phyloP scores from a whole-genome alignment of 306 rosid species.

The Malus asiatica region DNA sequence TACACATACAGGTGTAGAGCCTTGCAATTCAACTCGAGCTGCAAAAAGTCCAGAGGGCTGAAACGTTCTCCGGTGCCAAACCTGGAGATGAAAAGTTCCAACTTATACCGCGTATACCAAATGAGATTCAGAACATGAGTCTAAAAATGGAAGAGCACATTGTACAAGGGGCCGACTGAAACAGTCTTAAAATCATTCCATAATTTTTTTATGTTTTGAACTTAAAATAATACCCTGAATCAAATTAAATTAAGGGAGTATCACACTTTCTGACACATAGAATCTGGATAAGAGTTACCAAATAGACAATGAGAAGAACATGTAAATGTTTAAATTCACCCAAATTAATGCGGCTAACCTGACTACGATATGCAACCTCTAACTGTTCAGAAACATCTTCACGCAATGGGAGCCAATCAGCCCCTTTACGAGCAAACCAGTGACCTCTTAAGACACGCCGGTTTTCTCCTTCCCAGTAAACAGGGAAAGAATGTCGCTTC shows the following conservation, averaged over 20 bases:
- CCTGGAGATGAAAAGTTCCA: constrained; percentile 36
- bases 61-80: constrained; percentile 92
- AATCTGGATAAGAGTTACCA: neutral
- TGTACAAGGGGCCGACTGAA: neutral
- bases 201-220: neutral
- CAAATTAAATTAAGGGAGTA: neutral
- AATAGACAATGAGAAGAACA: neutral
- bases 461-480: constrained; percentile 96
- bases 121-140: neutral
- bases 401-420: constrained; percentile 93
- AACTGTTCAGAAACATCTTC: constrained; percentile 92
- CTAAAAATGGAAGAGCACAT: neutral
- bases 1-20: constrained; percentile 64
- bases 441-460: constrained; percentile 94
- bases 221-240: neutral
- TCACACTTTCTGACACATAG: neutral
- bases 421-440: constrained; percentile 98
- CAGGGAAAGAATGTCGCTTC: constrained; percentile 83
- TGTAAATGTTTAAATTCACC: neutral
- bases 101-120: neutral
- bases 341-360: constrained; percentile 40
- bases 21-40: constrained; percentile 92
- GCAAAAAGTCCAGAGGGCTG: constrained; percentile 99
- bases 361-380: constrained; percentile 71
- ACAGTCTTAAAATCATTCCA: neutral